Base-by-base conservation (phyloP, 139 green algal genomes). In the Yamagishiella unicocca region DNA sequence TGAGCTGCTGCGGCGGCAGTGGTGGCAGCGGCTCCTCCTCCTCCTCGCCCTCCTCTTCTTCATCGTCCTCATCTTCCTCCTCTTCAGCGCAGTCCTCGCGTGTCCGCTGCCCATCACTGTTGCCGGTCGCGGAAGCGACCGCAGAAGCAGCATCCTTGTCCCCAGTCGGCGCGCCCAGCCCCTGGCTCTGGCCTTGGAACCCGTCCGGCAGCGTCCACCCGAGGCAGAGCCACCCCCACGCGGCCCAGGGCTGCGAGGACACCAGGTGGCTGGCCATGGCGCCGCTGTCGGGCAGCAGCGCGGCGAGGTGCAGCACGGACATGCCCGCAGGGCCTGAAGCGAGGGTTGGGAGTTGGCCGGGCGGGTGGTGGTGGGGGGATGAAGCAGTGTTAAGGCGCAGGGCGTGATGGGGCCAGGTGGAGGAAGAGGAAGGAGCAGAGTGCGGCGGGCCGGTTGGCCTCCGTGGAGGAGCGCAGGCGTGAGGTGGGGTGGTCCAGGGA, bases 261-360 rank as follows among this genome's bases (percentile, higher is more conserved):
- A 85, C 4, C 35, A 85, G 58, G 79, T 85, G 79, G n/a, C n/a
- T n/a, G 10, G 79, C 79, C 79, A 85, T 19, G 61, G 79, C 61
- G 79, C 79, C 79, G 40, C 79, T 42, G 40, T 85, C 79, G 61
- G 40, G 61, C 61, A 85, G 79, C 61, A 85, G 61, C 61, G 79
- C 79, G 5, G 61, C 62, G 61, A 85, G 42, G 58, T 85, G 79
- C 40, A 85, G 61, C 40, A 21, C 25, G 6, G 61, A 50, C 62
- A 85, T 25, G 29, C 79, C 79, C 61, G 24, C 61, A 14, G 79
- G 79, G 79, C 79, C 75, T 83, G 75, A 7, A 67, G 58, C 9
- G 58, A n/a, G 58, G 19, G 58, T 33, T 27, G 58, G 19, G n/a
- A n/a, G n/a, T n/a, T n/a, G n/a, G n/a, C n/a, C n/a, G n/a, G n/a